phyloP scores from a whole-genome alignment of 768 basidiomycete species.

The Russula abietina region DNA sequence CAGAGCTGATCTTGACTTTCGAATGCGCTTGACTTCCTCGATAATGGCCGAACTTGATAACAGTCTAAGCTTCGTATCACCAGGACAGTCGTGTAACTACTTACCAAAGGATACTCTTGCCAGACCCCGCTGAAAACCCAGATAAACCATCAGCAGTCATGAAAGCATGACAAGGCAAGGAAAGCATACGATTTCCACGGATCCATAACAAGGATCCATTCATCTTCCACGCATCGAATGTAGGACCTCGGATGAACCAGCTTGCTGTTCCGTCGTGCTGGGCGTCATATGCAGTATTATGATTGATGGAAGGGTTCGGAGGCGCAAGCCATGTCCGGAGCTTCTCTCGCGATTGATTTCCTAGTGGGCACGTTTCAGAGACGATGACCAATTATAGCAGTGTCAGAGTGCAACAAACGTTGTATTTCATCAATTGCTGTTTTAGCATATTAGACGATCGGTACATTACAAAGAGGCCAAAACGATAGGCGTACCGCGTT shows the following conservation, averaged over 20 bases:
- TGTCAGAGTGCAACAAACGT: neutral
- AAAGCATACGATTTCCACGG: slow-evolving; percentile 1
- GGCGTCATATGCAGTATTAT: neutral
- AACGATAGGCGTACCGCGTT: neutral
- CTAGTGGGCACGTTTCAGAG: neutral
- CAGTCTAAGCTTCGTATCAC: neutral
- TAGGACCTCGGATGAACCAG: neutral
- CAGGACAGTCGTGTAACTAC: neutral
- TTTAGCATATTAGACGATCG: neutral
- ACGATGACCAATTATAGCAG: neutral
- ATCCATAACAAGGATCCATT: slow-evolving; percentile 3
- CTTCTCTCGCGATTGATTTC: neutral
- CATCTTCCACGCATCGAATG: neutral
- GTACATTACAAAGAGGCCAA: neutral
- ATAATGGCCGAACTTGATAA: neutral
- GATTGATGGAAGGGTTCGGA: slow-evolving; percentile 13
- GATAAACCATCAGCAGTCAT: neutral
- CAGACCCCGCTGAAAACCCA: neutral
- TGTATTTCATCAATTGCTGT: neutral
- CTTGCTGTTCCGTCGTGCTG: neutral
- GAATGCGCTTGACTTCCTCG: neutral
- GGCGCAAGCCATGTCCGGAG: slow-evolving; percentile 4
- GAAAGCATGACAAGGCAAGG: too few relatives aligned
- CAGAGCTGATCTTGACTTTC: neutral
- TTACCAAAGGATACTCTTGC: slow-evolving; percentile 6